A percentile compares a stretch with the other conserved stretches of the same genome.
Conservation (phyloP, 2,329 filamentous ascomycete genomes). For the Ascosphaera pollenicola region DNA sequence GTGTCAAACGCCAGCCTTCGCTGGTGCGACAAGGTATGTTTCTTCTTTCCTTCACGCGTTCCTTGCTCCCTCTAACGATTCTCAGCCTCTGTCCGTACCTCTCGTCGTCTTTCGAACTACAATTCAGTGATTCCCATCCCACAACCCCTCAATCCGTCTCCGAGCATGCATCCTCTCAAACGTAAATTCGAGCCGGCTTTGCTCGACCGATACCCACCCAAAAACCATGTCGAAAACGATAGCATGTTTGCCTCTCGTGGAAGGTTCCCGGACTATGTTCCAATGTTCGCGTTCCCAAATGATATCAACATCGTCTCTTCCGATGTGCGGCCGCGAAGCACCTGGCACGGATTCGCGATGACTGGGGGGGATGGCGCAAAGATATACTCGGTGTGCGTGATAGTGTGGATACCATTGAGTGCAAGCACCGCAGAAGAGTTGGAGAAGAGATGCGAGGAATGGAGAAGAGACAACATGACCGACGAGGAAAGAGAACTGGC, state of each 20-base stretch:
- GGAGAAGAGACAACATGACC: constrained; percentile 89
- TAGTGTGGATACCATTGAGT: constrained; percentile 78
- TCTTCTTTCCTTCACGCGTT: constrained; percentile 6
- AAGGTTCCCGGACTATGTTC: constrained; percentile 87
- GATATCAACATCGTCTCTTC: constrained; percentile 94
- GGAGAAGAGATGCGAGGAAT: constrained; percentile 55
- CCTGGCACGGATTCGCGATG: constrained; percentile 99
- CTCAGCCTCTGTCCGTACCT: constrained; percentile 50
- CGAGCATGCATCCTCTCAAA: constrained; percentile 88
- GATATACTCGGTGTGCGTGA: constrained; percentile 75
- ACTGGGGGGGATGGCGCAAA: constrained; percentile 81
- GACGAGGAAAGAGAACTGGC: constrained; percentile 88
- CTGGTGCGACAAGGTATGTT: constrained; percentile 51
- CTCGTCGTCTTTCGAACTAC: constrained; percentile 83
- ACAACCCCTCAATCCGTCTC: constrained; percentile 70
- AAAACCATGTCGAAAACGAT: constrained; percentile 52
- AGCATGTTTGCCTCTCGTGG: constrained; percentile 43
- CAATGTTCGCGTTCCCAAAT: constrained; percentile 98
- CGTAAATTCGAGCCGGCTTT: constrained; percentile 90
- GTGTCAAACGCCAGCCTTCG: constrained; percentile 66
- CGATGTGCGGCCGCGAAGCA: constrained; percentile 81
- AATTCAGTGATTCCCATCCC: constrained; percentile 93
- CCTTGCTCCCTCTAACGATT: constrained; percentile 2
- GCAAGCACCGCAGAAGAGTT: constrained; percentile 58
- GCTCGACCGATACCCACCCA: constrained; percentile 78